Evolutionary conservation across 2,329 filamentous ascomycete genomes (phyloP).

Genomic region (Huntiella omanensis): DNA sequence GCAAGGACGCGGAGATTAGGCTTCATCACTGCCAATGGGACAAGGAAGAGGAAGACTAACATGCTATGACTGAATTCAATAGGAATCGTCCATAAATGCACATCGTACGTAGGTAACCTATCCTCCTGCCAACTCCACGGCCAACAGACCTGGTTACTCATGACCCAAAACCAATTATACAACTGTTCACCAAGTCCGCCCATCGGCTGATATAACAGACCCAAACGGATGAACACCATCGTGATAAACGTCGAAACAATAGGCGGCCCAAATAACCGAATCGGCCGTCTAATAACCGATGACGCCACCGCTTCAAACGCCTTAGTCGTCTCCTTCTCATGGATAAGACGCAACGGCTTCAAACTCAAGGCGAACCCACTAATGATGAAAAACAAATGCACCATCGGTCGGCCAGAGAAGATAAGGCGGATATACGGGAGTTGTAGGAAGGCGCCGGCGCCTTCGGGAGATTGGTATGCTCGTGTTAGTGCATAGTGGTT

Average conservation of each 20-base stretch:
- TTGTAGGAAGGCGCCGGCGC: constrained; percentile 20
- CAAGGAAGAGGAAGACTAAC: constrained; percentile 33
- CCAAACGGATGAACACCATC: constrained; percentile 18
- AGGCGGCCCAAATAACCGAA: constrained; percentile 33
- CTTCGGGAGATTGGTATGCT: constrained; percentile 27
- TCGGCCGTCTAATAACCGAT: constrained; percentile 30
- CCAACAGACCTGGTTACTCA: constrained; percentile 12
- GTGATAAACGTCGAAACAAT: constrained; percentile 32
- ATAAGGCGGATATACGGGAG: constrained; percentile 34
- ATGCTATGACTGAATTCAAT: constrained; percentile 41
- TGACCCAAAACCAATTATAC: constrained; percentile 25
- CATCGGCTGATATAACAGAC: constrained; percentile 4
- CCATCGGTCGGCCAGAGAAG: constrained; percentile 36
- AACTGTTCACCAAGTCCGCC: constrained; percentile 20
- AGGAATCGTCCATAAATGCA: constrained; percentile 45
- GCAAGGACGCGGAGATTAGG: constrained; percentile 24
- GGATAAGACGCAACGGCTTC: constrained; percentile 26
- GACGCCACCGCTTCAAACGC: constrained; percentile 22
- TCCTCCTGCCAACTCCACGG: constrained; percentile 12
- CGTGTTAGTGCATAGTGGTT: constrained; percentile 11
- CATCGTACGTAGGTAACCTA: constrained; percentile 24
- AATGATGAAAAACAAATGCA: constrained; percentile 43
- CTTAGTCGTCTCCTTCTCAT: constrained; percentile 6
- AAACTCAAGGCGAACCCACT: constrained; percentile 42
- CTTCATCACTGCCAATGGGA: constrained; percentile 30